These are phyloP conservation scores for Coffea eugenioides DNA, from an alignment of 257 asterid genomes.

Conservation along the genomic window DNA sequence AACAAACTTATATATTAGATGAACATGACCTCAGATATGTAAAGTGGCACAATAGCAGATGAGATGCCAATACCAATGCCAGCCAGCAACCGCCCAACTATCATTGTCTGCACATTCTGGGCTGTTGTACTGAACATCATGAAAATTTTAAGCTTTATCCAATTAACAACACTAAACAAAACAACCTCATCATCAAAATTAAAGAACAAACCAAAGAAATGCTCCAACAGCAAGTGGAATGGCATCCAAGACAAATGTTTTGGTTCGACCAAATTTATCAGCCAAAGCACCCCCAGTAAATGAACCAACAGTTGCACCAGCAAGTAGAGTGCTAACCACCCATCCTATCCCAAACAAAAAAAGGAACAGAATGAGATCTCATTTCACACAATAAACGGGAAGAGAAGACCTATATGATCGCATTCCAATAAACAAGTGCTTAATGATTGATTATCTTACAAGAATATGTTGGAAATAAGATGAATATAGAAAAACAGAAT, in stretches of 20 bases:
- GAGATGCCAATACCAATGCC: conserved; percentile 95
- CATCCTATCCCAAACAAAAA: conserved; percentile 53
- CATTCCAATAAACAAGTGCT: not conserved
- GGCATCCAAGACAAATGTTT: conserved; percentile 81
- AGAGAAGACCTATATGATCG: not conserved
- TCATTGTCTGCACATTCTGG: conserved; percentile 71
- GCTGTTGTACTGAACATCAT: conserved; percentile 66
- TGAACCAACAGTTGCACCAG: conserved; percentile 96
- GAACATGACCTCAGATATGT: conserved; percentile 83
- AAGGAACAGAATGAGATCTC: conserved; percentile 14
- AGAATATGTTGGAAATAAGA: not conserved
- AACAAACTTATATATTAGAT: conserved; percentile 2
- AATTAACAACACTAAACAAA: conserved; percentile 11
- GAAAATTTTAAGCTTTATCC: conserved; percentile 17
- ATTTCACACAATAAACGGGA: conserved; percentile 11
- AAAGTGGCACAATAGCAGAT: conserved; percentile 95
- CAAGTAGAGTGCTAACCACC: conserved; percentile 93
- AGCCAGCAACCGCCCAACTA: conserved; percentile 80
- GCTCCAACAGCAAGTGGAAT: conserved; percentile 89
- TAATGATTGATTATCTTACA: not conserved
- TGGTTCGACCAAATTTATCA: conserved; percentile 91
- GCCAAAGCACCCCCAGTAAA: conserved; percentile 97
- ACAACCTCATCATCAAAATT: conserved; percentile 6
- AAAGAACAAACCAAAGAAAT: conserved; percentile 67
- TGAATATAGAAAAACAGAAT: not conserved